Base-by-base conservation (phyloP, 2,329 filamentous ascomycete species). In the Aaosphaeria arxii region DNA sequence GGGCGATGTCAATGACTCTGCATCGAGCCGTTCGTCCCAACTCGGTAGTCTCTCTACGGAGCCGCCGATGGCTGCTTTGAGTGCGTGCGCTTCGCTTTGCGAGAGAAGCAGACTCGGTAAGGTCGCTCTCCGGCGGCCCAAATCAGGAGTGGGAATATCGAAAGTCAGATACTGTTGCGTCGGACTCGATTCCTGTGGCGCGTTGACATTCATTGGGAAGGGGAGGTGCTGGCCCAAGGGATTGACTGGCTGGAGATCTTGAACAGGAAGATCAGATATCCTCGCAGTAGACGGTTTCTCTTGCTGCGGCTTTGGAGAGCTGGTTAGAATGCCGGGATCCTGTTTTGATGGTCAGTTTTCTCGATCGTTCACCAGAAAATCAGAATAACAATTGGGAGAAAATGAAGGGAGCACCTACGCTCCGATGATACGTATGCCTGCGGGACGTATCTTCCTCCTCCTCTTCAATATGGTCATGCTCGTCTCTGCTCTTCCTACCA, bases 171-270 rank as follows among this genome's bases (percentile, higher is more conserved):
- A 70, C 33, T 69, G 61, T 30, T 65, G 58, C 6, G 61, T 63
- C 36, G 67, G 66, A 48, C 64, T 70, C 6, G 56, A 50, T 43
- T 61, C 56, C 45, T 66, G 62, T 13, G 69, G 67, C 6, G 67
- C 67, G 46, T 71, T 71, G 40, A 71, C 66, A 41, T 71, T 71
- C 69, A 71, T 71, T 1, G 69, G 69, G 44, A 69, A 71, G 1
- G 69, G 69, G 6, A 71, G 59, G 40, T 69, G 66, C 40, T 62
- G 60, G 30, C 62, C 64, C 7, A 69, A 51, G 6, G 68, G 67
- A 48, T 70, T 66, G 47, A 69, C 56, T 32, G 66, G 65, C 44
- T 61, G 42, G 40, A 63, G 47, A 47, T 68, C 65, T 46, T 61
- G 52, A 28, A 69, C 58, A 5, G 62, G 57, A n/a, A 70, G 43